These are phyloP conservation scores for Aureobasidium musti DNA, from an alignment of 2,329 filamentous ascomycete species.

Conservation along the genomic window DNA sequence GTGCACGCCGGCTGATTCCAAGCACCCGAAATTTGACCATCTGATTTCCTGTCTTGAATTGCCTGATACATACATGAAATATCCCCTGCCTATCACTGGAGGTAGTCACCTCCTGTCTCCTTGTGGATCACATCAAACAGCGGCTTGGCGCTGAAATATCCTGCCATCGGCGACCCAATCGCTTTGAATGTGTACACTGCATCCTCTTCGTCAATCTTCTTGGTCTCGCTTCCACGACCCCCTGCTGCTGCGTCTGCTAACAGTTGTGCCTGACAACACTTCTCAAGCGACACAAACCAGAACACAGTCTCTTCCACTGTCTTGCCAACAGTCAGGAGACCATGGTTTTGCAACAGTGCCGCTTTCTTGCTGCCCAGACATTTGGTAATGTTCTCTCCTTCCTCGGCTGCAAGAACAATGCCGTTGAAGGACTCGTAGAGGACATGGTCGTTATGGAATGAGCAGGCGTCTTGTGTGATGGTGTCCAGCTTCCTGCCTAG, in stretches of 20 bases:
- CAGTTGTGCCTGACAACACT: conserved; percentile 47
- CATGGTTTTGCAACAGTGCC: conserved; percentile 49
- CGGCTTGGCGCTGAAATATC: conserved; percentile 72
- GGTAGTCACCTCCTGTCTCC: conserved; percentile 60
- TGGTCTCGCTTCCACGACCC: conserved; percentile 63
- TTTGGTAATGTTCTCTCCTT: conserved; percentile 49
- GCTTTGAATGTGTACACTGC: conserved; percentile 67
- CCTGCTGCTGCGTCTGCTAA: conserved; percentile 62
- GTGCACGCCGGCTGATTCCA: conserved; percentile 8
- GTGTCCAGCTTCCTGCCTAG: conserved; percentile 50
- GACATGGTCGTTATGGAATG: conserved; percentile 47
- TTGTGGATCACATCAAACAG: conserved; percentile 69
- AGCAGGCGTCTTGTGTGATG: conserved; percentile 49
- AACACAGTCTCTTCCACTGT: conserved; percentile 48
- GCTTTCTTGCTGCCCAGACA: conserved; percentile 47
- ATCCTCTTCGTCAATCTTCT: conserved; percentile 69
- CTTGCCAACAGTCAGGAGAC: conserved; percentile 48
- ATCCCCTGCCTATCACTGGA: conserved; percentile 41
- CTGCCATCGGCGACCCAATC: conserved; percentile 61
- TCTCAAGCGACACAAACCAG: conserved; percentile 48
- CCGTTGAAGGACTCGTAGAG: conserved; percentile 51
- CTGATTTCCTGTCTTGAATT: not conserved
- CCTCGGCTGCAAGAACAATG: conserved; percentile 49
- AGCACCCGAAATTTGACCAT: not conserved
- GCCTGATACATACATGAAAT: conserved; percentile 9